Evolutionary conservation across 768 basidiomycete species (phyloP).

Genomic region (Lactarius hatsudake): DNA sequence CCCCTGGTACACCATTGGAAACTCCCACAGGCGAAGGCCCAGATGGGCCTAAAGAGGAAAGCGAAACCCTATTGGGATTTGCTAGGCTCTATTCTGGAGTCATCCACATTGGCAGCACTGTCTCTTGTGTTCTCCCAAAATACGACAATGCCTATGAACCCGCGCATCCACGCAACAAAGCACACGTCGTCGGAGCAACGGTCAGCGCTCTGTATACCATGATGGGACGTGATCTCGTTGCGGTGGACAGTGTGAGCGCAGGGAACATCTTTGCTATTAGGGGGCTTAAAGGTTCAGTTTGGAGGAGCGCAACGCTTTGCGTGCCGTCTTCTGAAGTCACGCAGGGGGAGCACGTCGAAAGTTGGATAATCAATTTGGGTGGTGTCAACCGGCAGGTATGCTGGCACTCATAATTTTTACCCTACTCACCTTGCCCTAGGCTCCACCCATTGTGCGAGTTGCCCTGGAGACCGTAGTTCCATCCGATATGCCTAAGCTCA

Average conservation of each 20-base stretch:
- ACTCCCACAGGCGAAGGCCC: conserved; percentile 22
- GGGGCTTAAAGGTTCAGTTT: conserved; percentile 86
- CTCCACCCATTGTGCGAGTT: conserved; percentile 89
- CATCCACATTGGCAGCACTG: conserved; percentile 55
- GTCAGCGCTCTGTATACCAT: conserved; percentile 86
- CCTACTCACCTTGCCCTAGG: conserved; percentile 40
- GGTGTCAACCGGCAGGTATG: conserved; percentile 62
- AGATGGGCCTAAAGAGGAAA: conserved; percentile 34
- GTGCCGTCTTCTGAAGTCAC: conserved; percentile 51
- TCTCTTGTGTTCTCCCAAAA: conserved; percentile 85
- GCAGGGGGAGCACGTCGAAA: conserved; percentile 38
- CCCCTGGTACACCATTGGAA: conserved; percentile 25
- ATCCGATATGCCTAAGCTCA: conserved; percentile 85
- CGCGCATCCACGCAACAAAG: conserved; percentile 63
- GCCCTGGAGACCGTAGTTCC: conserved; percentile 84
- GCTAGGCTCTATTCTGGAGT: conserved; percentile 91
- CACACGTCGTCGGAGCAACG: conserved; percentile 56
- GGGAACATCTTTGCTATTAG: conserved; percentile 94
- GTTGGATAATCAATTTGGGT: conserved; percentile 78
- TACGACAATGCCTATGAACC: conserved; percentile 65
- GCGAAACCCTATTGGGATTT: conserved; percentile 85
- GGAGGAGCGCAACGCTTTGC: conserved; percentile 89
- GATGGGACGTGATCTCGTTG: conserved; percentile 96
- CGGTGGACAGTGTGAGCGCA: conserved; percentile 77
- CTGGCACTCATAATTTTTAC: not conserved